These are phyloP conservation scores for Malania oleifera DNA, from an alignment of 164 flowering plant species.

Conservation along the genomic window DNA sequence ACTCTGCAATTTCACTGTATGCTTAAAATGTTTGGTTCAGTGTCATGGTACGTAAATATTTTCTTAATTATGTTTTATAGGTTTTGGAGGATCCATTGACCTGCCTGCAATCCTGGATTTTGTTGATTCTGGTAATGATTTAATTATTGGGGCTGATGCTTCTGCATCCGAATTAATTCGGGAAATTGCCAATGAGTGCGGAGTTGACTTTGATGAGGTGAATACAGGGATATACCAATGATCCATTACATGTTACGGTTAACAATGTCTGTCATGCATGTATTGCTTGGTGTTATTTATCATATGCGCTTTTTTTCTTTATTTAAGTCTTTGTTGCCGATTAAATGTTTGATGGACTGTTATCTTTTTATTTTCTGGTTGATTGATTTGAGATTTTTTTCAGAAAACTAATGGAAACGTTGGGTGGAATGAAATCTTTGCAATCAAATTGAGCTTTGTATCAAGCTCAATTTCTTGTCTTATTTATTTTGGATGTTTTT, in stretches of 20 bases:
- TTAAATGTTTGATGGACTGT: no score
- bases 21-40: no score
- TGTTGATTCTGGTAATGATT: constrained; percentile 83
- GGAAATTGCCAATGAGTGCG: constrained; percentile 79
- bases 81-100: constrained; percentile 81
- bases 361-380: neutral
- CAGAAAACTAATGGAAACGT: no score
- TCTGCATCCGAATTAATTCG: constrained; percentile 82
- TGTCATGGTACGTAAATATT: no score
- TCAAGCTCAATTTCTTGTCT: neutral
- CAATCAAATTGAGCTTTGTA: neutral
- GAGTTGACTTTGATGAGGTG: constrained; percentile 97
- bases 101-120: constrained; percentile 64
- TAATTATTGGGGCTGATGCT: constrained; percentile 71
- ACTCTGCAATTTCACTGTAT: no score
- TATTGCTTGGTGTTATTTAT: neutral
- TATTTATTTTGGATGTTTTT: no score
- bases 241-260: neutral
- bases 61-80: constrained; percentile 22
- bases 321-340: no score
- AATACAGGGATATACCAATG: neutral
- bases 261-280: neutral
- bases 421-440: neutral
- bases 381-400: no score
- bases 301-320: neutral